phyloP scores from a whole-genome alignment of 495 filamentous ascomycete genomes.

The Podospora pseudoanserina region DNA sequence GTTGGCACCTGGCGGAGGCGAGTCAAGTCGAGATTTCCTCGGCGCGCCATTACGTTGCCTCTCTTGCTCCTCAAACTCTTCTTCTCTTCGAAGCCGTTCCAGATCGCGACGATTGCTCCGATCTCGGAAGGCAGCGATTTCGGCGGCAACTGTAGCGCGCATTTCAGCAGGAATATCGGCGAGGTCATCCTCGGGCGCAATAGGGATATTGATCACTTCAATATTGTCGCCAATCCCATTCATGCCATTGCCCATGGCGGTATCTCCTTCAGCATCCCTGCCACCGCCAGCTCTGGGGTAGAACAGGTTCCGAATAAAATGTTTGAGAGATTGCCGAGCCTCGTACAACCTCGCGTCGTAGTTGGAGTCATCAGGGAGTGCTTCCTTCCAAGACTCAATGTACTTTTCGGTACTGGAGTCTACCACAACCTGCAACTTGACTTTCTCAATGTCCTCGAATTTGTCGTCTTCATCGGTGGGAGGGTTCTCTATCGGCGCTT shows the following conservation, averaged over 20 bases:
- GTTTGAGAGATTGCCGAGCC: constrained; percentile 59
- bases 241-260: constrained; percentile 61
- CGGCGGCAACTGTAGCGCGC: constrained; percentile 92
- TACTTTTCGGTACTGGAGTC: constrained; percentile 78
- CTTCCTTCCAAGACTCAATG: constrained; percentile 71
- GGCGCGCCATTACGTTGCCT: constrained; percentile 64
- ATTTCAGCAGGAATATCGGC: constrained; percentile 94
- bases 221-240: constrained; percentile 55
- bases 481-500: constrained; percentile 47
- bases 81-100: constrained; percentile 80
- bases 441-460: constrained; percentile 63
- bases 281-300: constrained; percentile 59
- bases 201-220: constrained; percentile 87
- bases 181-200: constrained; percentile 88
- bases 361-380: constrained; percentile 60
- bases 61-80: constrained; percentile 88
- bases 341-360: constrained; percentile 64
- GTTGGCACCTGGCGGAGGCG: constrained; percentile 61
- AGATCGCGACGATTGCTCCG: constrained; percentile 81
- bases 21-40: constrained; percentile 64
- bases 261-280: constrained; percentile 60
- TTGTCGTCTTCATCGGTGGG: constrained; percentile 46
- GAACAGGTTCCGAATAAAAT: constrained; percentile 65
- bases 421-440: constrained; percentile 68
- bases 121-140: constrained; percentile 92